Conservation (phyloP, 2,329 filamentous ascomycete genomes). For the Clonostachys solani region DNA sequence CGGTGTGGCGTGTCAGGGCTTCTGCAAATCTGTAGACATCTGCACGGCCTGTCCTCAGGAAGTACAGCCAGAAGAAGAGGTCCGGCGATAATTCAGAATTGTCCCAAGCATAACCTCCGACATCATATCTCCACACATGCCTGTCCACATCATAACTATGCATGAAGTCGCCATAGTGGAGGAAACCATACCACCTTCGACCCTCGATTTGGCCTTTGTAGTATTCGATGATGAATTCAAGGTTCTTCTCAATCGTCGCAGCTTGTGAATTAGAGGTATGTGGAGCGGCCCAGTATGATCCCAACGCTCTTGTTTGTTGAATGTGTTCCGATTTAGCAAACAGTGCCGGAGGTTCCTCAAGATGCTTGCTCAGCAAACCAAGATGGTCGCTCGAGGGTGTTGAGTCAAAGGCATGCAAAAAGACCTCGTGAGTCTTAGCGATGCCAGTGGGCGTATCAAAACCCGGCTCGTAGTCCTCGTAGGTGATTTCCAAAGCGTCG, state of each 20-base stretch:
- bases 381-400: conserved; percentile 46
- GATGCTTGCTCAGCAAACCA: conserved; percentile 31
- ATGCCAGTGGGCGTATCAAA: conserved; percentile 54
- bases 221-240: conserved; percentile 50
- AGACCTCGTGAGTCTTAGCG: conserved; percentile 51
- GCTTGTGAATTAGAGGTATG: conserved; percentile 18
- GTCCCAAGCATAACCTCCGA: conserved; percentile 62
- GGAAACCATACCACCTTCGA: conserved; percentile 58
- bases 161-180: conserved; percentile 57
- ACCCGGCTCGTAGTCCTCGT: conserved; percentile 55
- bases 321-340: conserved; percentile 42
- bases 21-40: conserved; percentile 57
- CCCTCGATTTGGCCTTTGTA: conserved; percentile 51
- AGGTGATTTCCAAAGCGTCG: conserved; percentile 56
- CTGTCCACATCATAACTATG: conserved; percentile 56
- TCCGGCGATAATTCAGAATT: conserved; percentile 60
- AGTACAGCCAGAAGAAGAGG: conserved; percentile 58
- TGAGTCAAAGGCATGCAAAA: conserved; percentile 40
- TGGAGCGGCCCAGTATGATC: conserved; percentile 45
- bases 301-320: conserved; percentile 41
- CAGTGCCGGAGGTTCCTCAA: conserved; percentile 46
- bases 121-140: conserved; percentile 57
- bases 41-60: conserved; percentile 50
- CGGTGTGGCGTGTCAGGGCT: conserved; percentile 50
- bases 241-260: conserved; percentile 40